A percentile compares a stretch with the other conserved stretches of the same genome.
These are phyloP conservation scores for Carex myosuroides DNA, from an alignment of 176 grass and related monocot species.

Conservation along the genomic window DNA sequence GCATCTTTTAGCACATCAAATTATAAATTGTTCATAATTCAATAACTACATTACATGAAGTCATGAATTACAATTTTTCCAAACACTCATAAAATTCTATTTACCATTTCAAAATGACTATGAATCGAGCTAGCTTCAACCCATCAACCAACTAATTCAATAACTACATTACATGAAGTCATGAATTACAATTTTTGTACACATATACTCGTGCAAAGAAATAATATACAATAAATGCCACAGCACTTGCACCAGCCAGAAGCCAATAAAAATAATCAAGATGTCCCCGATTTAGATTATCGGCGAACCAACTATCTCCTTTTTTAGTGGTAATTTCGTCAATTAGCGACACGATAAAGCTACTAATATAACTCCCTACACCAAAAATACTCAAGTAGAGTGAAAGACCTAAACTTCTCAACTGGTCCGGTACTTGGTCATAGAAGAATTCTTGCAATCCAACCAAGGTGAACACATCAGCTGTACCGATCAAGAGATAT, in stretches of 20 bases:
- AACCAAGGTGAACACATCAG: conserved; percentile 73
- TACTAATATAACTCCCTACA: conserved; percentile 40
- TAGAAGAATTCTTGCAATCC: conserved; percentile 95
- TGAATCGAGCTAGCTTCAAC: not conserved
- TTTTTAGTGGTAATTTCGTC: conserved; percentile 21
- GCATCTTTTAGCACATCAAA: not conserved
- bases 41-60: not conserved
- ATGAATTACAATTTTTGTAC: too few relatives aligned
- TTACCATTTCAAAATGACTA: not conserved
- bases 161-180: too few relatives aligned
- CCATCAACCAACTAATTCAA: not conserved
- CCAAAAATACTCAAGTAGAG: conserved; percentile 55
- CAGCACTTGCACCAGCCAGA: conserved; percentile 29
- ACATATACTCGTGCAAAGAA: conserved; percentile 32
- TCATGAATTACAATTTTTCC: not conserved
- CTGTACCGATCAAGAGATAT: conserved; percentile 46
- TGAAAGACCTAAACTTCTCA: conserved; percentile 53
- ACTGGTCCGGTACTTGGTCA: conserved; percentile 52
- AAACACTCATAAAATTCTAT: not conserved
- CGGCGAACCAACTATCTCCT: conserved; percentile 56
- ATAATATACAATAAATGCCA: conserved; percentile 30
- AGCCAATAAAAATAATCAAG: conserved; percentile 82
- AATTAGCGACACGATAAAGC: conserved; percentile 34
- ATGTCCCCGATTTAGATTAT: conserved; percentile 60
- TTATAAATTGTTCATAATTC: not conserved